Evolutionary conservation across 352 stramenopile species (phyloP), one percentile per base, ranked within the genome.

Genomic region (Phytophthora hibernalis): DNA sequence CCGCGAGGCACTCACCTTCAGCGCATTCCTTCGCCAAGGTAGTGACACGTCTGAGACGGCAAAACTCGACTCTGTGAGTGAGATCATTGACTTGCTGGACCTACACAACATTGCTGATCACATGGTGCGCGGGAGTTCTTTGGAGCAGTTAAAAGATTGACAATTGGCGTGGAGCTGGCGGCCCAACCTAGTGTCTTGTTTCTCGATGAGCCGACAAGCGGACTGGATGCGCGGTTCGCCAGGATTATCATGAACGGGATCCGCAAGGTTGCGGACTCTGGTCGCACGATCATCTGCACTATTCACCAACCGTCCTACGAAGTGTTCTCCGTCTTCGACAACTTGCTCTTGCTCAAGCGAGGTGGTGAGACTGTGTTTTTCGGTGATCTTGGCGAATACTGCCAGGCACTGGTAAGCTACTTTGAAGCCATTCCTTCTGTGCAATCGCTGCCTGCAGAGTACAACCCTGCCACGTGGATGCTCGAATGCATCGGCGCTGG

Each of bases 231-330:
- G 13, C 91, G 80, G 45, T 80, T 70, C 8, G 91, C 89, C 4
- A 79, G 91, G 31, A 70, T 88, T 45, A 43, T 96, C 10, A 86
- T 94, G 48, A 68, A 85, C 18, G 72, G 91, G 1, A 69, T 96
- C n/a, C 85, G 90, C 48, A 88, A 90, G 52, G 75, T 95, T 52
- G 85, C 87, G 3, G 48, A 50, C 37, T 74, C 74, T 21, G 84
- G 86, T 7, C 59, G 72, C 7, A 89, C 78, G n/a, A 74, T 97
- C 21, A 68, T 96, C 3, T 95, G 91, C 37, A 96, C 88, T 15
- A 97, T 97, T 65, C 91, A 97, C 63, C 89, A 97, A 70, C 91
- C 91, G 11, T 80, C 74, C 9, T 85, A 79, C 12, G 78, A 94
- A 42, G 79, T 96, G 7, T 94, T 96, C 26, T 75, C 78, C 11